Percentiles rank a stretch among this genome's conserved stretches.
Evolutionary conservation across 1,284 basidiomycete genomes (phyloP).

Genomic region (Lentinus polychrous): DNA sequence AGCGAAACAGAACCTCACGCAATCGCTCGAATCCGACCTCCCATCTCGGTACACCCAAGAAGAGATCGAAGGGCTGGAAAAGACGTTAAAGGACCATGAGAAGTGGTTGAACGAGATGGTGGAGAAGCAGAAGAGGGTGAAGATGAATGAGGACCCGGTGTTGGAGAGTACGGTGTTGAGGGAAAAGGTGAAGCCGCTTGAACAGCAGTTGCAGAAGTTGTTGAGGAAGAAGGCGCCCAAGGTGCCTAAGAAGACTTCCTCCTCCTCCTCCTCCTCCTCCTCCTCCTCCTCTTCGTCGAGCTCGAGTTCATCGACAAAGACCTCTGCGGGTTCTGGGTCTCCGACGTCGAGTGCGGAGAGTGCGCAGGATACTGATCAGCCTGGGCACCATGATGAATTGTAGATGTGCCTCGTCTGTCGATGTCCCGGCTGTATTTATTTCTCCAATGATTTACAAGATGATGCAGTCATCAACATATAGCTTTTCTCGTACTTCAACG

Average conservation of each 20-base stretch:
- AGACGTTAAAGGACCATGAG: constrained; percentile 70
- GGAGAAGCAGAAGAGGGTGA: constrained; percentile 70
- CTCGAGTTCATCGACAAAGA: constrained; percentile 6
- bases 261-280: constrained; percentile 19
- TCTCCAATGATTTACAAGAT: too few relatives aligned
- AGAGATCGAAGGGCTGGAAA: constrained; percentile 76
- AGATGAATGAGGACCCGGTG: constrained; percentile 74
- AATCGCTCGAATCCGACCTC: constrained; percentile 34
- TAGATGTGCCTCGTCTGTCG: too few relatives aligned
- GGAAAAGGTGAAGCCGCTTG: constrained; percentile 71
- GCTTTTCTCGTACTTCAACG: too few relatives aligned
- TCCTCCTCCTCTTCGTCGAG: constrained; percentile 20
- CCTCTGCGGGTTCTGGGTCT: not conserved
- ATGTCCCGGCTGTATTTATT: too few relatives aligned
- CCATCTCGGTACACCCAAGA: constrained; percentile 75
- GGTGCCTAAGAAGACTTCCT: constrained; percentile 40
- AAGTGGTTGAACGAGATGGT: constrained; percentile 75
- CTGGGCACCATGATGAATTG: too few relatives aligned
- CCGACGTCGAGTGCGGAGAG: constrained; percentile 3
- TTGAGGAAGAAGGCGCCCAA: constrained; percentile 60
- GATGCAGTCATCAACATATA: too few relatives aligned
- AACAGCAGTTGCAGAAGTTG: constrained; percentile 64
- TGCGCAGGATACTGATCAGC: too few relatives aligned
- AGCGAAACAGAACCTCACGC: constrained; percentile 66
- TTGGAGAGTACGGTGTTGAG: constrained; percentile 80